Evolutionary conservation across 345 rosid genomes (phyloP), one percentile per base, ranked within the genome.

Genomic region (Aegle marmelos): DNA sequence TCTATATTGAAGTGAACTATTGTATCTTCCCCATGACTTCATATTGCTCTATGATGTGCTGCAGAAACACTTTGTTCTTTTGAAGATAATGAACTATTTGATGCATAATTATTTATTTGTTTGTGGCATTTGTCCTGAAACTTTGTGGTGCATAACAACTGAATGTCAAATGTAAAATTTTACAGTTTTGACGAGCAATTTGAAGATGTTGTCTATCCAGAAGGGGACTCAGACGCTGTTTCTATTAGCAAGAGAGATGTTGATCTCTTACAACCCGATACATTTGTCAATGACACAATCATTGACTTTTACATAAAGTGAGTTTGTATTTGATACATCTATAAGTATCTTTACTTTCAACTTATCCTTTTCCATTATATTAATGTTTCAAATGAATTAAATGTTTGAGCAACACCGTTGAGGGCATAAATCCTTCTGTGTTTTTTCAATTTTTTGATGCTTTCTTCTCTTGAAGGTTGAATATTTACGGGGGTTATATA

Each of bases 231-330:
- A 66, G 99, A 93, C 90, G 97, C 98, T 64, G 92, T 95, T 76
- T 87, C 89, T 37, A 86, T 95, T 58, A 88, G 94, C 58, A 90
- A 89, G 86, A 87, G 91, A 86, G 99, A 95, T 78, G 84, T 92
- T 81, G 97, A 91, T 79, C 91, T 93, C 71, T 79, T 95, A 65
- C 88, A 81, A 71, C 99, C 99, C 1, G 87, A 90, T 77, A 88
- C 91, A 68, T 95, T 95, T 76, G 75, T 95, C 84, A 93, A 95
- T 74, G 99, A 95, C 78, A 95, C 97, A 48, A 95, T 95, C 71
- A 87, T 95, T 87, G 99, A 95, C 91, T 93, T 95, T 70, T 95
- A 93, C 82, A 93, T 93, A 78, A 87, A 87, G 99, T 92, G 80
- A 86, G 90, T 76, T 54, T 13, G 17, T 50, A 11, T 64, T 75